phyloP scores from a whole-genome alignment of 495 filamentous ascomycete genomes.

The Penicillium ochrochloron region DNA sequence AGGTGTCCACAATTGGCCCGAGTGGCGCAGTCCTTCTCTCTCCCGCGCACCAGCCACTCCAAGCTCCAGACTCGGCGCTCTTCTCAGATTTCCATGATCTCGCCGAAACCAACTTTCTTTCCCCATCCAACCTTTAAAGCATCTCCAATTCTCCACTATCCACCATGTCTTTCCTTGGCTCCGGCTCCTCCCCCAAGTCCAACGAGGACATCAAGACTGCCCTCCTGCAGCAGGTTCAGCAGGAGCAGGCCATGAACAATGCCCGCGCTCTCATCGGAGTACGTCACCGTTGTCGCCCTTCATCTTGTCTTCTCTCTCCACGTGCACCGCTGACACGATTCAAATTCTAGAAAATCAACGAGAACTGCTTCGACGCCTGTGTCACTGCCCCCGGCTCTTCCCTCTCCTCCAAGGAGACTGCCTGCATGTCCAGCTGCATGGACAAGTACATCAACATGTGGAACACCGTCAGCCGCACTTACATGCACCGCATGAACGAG shows the following conservation, averaged over 20 bases:
- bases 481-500: conserved; percentile 72
- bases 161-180: conserved; percentile 51
- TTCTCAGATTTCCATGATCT: conserved; percentile 10
- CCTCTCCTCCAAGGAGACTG: conserved; percentile 71
- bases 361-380: conserved; percentile 95
- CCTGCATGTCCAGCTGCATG: conserved; percentile 87
- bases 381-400: conserved; percentile 81
- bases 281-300: conserved; percentile 30
- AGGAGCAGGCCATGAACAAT: conserved; percentile 76
- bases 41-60: conserved; percentile 6
- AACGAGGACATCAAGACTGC: conserved; percentile 66
- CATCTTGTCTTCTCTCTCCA: neutral
- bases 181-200: conserved; percentile 43
- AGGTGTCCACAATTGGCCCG: conserved; percentile 14
- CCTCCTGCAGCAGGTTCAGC: conserved; percentile 74
- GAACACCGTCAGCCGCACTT: conserved; percentile 81
- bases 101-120: conserved; percentile 10
- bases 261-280: conserved; percentile 76
- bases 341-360: conserved; percentile 80
- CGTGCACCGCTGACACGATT: neutral
- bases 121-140: neutral
- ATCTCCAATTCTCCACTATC: conserved; percentile 12
- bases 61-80: neutral
- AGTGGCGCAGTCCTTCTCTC: neutral
- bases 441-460: conserved; percentile 96